Evolutionary conservation across 768 basidiomycete genomes (phyloP).

Genomic region (Sarcomyxa edulis): DNA sequence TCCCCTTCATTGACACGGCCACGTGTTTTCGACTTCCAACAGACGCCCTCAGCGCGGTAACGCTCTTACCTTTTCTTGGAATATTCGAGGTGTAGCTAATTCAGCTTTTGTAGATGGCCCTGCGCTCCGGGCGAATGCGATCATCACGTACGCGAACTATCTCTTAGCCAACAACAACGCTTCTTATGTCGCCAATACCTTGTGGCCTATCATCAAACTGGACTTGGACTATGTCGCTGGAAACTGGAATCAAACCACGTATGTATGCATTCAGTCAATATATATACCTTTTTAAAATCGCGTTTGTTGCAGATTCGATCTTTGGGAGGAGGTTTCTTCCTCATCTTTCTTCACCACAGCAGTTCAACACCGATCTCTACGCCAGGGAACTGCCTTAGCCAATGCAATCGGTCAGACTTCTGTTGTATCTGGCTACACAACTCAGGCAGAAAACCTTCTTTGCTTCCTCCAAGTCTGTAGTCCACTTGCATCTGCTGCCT

Average conservation of each 20-base stretch:
- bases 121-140: constrained; percentile 62
- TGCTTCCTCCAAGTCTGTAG: constrained; percentile 67
- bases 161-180: constrained; percentile 46
- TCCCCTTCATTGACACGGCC: too few species aligned
- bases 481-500: not conserved
- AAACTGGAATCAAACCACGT: constrained; percentile 67
- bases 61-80: constrained; percentile 10
- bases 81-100: too few species aligned
- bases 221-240: constrained; percentile 72
- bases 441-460: constrained; percentile 58
- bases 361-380: constrained; percentile 70
- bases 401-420: constrained; percentile 45
- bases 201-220: constrained; percentile 70
- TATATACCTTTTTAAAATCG: too few species aligned
- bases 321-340: constrained; percentile 71
- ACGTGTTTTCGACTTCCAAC: too few species aligned
- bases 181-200: constrained; percentile 39
- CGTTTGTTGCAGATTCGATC: constrained; percentile 49
- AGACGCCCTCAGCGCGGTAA: constrained; percentile 62
- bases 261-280: constrained; percentile 15
- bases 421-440: constrained; percentile 37
- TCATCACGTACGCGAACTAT: constrained; percentile 71
- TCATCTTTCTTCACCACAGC: constrained; percentile 81
- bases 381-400: constrained; percentile 63
- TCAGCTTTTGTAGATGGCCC: constrained; percentile 73